phyloP scores from a whole-genome alignment of 1,284 basidiomycete genomes.

The Athelia sp. region DNA sequence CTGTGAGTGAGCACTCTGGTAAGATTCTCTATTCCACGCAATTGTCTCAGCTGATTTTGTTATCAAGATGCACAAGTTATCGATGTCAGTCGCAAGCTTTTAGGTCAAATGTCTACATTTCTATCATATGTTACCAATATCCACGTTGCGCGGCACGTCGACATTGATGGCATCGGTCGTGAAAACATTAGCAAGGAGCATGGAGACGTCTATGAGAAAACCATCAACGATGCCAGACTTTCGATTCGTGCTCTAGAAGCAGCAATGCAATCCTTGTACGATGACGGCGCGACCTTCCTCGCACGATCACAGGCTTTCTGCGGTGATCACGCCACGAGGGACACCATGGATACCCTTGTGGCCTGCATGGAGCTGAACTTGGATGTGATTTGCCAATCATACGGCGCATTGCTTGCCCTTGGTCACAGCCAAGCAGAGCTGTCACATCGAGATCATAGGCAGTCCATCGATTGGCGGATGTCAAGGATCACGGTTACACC shows the following conservation, averaged over 20 bases:
- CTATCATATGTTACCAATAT: constrained; percentile 42
- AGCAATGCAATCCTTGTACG: constrained; percentile 46
- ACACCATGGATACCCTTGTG: constrained; percentile 24
- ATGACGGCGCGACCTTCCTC: constrained; percentile 40
- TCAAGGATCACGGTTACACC: constrained; percentile 35
- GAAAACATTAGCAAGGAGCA: constrained; percentile 32
- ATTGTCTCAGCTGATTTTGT: background rate
- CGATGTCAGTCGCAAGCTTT: constrained; percentile 22
- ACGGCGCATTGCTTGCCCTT: constrained; percentile 34
- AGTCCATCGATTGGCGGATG: constrained; percentile 42
- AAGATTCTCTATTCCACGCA: background rate
- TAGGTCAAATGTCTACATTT: constrained; percentile 36
- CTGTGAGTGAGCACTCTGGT: background rate
- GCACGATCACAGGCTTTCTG: constrained; percentile 31
- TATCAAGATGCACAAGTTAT: constrained; percentile 7
- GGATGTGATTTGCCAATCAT: constrained; percentile 28
- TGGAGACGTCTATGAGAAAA: constrained; percentile 16
- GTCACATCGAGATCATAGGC: constrained; percentile 33
- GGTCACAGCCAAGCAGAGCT: constrained; percentile 38
- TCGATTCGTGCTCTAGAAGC: constrained; percentile 46
- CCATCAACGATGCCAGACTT: constrained; percentile 39
- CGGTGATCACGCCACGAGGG: constrained; percentile 18
- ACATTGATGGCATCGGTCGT: constrained; percentile 41
- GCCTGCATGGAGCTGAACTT: constrained; percentile 29
- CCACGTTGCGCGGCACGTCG: constrained; percentile 46